Conservation (phyloP, 495 filamentous ascomycete species). For the Cercophora sp. region DNA sequence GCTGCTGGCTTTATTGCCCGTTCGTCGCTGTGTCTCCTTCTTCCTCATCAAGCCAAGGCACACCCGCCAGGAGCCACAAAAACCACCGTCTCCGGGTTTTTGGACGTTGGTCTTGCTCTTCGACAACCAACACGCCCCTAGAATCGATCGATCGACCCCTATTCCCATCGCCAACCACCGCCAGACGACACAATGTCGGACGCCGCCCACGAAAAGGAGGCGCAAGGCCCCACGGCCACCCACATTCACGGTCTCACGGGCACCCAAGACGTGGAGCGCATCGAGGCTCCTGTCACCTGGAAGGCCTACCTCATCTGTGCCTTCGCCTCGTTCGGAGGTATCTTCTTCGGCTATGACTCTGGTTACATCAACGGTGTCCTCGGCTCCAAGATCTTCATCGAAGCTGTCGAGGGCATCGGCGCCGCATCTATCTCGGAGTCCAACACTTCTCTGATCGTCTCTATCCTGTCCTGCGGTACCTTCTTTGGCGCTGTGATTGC, state of each 20-base stretch:
- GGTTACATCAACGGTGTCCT: slow-evolving; percentile 62
- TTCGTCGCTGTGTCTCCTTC: background rate
- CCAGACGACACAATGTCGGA: slow-evolving; percentile 4
- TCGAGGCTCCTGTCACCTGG: slow-evolving; percentile 62
- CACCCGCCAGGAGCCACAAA: too few relatives aligned
- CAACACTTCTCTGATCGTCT: slow-evolving; percentile 62
- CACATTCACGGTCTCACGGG: slow-evolving; percentile 6
- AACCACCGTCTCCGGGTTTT: too few relatives aligned
- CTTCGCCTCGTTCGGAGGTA: slow-evolving; percentile 66
- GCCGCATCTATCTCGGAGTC: slow-evolving; percentile 25
- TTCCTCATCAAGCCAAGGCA: slow-evolving; percentile 5
- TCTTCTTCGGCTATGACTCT: slow-evolving; percentile 64
- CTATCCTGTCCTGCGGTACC: slow-evolving; percentile 70
- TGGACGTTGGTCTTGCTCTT: too few relatives aligned
- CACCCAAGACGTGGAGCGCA: slow-evolving; percentile 43
- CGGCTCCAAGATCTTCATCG: slow-evolving; percentile 49
- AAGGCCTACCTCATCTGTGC: slow-evolving; percentile 67
- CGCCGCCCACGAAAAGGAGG: slow-evolving; percentile 6
- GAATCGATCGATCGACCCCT: too few relatives aligned
- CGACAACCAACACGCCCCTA: too few relatives aligned
- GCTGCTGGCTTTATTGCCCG: background rate
- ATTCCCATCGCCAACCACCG: too few relatives aligned
- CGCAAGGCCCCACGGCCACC: background rate
- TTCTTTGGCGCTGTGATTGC: slow-evolving; percentile 72
- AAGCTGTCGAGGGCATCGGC: slow-evolving; percentile 36